Base-by-base conservation (phyloP, 257 asterid species). In the Euphrasia confusa region DNA sequence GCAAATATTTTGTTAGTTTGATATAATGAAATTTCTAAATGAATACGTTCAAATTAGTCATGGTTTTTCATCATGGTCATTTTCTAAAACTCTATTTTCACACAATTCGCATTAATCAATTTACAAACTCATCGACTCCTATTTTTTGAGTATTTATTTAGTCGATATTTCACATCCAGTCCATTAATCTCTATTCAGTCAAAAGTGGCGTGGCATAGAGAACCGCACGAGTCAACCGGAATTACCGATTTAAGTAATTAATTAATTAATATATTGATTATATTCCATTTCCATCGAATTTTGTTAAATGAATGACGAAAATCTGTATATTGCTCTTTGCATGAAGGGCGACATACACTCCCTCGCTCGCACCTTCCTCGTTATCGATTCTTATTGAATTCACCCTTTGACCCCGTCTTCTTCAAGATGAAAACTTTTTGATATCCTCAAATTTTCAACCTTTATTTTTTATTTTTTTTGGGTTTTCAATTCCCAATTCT, bases 291-390 rank as follows among this genome's bases (percentile, higher is more conserved):
- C 44, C 45, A 61, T 65, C 72, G 27, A 61, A 54, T 37, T 69
- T 54, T 53, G 12, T 54, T 69, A 54, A 54, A 39, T 54, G 37
- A 39, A 4, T 32, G 8, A 4, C 64, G 32, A 68, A 44, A 47
- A 65, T 53, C 55, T 50, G 12, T 8, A 9, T 13, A 58, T 59
- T 71, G 37, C 63, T 67, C 9, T 28, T 49, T 67, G 74, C 71
- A 64, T 68, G 73, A 52, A 37, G 9, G 57, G 10, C 63, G 67
- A 67, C 42, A 30, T 3, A 5, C 33, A 69, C 70, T 66, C 71
- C 45, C 24, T 21, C 24, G 24, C 24, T 75, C 63, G 65, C 33
- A 30, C 5, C 5, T 30, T 30, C 24, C 24, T 21, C 24, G 24
- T 0, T 33, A 33, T 6, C 39, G 39, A 33, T 33, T 37, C 42